These are phyloP conservation scores for Trichoderma asperellum DNA, from an alignment of 2,329 filamentous ascomycete species.

Conservation along the genomic window DNA sequence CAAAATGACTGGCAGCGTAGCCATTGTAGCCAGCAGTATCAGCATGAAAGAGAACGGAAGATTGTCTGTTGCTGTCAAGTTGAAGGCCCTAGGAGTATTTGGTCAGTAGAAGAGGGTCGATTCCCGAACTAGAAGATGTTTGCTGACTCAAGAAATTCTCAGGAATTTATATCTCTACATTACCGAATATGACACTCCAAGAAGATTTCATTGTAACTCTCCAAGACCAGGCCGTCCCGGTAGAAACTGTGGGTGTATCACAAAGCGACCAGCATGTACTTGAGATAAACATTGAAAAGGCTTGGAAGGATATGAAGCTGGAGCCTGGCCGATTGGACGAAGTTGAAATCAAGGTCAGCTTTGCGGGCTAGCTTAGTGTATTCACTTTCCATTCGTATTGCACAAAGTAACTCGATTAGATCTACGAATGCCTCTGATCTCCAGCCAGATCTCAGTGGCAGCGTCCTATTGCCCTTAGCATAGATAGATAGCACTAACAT, in stretches of 20 bases:
- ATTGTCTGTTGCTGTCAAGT: conserved; percentile 65
- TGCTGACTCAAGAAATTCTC: not conserved
- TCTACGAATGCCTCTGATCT: conserved; percentile 14
- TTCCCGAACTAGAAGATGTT: not conserved
- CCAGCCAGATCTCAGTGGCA: conserved; percentile 7
- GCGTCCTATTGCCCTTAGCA: conserved; percentile 8
- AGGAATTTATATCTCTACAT: conserved; percentile 75
- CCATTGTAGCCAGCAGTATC: conserved; percentile 67
- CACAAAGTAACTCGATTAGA: conserved; percentile 9
- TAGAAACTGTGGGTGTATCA: conserved; percentile 65
- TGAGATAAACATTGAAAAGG: conserved; percentile 74
- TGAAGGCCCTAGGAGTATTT: conserved; percentile 80
- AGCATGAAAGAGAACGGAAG: conserved; percentile 59
- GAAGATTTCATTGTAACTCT: conserved; percentile 76
- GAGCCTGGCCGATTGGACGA: conserved; percentile 80
- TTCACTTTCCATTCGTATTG: not conserved
- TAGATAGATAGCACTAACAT: conserved; percentile 32
- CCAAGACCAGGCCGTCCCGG: conserved; percentile 69
- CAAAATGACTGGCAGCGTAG: conserved; percentile 89
- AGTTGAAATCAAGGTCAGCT: conserved; percentile 67
- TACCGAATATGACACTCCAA: conserved; percentile 63
- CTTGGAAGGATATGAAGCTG: conserved; percentile 76
- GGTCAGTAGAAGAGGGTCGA: conserved; percentile 49
- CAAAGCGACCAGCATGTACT: conserved; percentile 62
- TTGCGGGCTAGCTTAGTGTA: conserved; percentile 42